Percentiles rank a stretch among this genome's conserved stretches.
phyloP scores from a whole-genome alignment of 768 basidiomycete species.

The Russula lepida region DNA sequence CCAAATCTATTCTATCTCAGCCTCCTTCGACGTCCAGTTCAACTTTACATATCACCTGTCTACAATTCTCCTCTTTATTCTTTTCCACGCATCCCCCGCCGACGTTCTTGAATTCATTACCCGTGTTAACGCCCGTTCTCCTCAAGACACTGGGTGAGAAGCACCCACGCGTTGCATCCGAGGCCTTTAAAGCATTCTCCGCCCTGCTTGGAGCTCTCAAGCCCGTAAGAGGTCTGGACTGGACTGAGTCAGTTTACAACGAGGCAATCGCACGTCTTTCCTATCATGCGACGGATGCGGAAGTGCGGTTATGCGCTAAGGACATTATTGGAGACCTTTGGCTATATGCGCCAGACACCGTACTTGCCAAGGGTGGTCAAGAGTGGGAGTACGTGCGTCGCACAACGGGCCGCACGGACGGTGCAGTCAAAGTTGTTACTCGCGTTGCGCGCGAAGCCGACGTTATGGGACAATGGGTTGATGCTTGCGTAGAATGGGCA shows the following conservation, averaged over 20 bases:
- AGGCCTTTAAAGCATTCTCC: slow-evolving; percentile 82
- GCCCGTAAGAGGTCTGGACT: slow-evolving; percentile 55
- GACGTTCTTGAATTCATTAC: slow-evolving; percentile 52
- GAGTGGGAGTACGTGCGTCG: slow-evolving; percentile 81
- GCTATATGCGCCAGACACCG: slow-evolving; percentile 72
- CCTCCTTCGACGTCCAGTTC: slow-evolving; percentile 70
- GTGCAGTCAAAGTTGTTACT: slow-evolving; percentile 73
- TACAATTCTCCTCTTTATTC: slow-evolving; percentile 81
- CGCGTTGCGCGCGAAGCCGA: slow-evolving; percentile 72
- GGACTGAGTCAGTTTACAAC: slow-evolving; percentile 66
- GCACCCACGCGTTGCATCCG: slow-evolving; percentile 82
- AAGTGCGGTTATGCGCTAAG: slow-evolving; percentile 78
- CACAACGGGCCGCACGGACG: slow-evolving; percentile 58
- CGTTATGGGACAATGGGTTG: slow-evolving; percentile 71
- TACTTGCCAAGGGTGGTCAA: slow-evolving; percentile 51
- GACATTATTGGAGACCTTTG: slow-evolving; percentile 80
- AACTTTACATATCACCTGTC: slow-evolving; percentile 69
- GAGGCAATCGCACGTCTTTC: slow-evolving; percentile 63
- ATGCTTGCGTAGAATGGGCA: slow-evolving; percentile 70
- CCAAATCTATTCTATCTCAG: slow-evolving; percentile 57
- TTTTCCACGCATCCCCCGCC: slow-evolving; percentile 63
- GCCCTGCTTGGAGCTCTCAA: slow-evolving; percentile 69
- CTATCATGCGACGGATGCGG: slow-evolving; percentile 83
- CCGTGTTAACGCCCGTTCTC: slow-evolving; percentile 62
- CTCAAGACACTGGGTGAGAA: slow-evolving; percentile 69